These are phyloP conservation scores for Pichia sp. DNA, from an alignment of 1,139 yeast genomes.

Conservation along the genomic window DNA sequence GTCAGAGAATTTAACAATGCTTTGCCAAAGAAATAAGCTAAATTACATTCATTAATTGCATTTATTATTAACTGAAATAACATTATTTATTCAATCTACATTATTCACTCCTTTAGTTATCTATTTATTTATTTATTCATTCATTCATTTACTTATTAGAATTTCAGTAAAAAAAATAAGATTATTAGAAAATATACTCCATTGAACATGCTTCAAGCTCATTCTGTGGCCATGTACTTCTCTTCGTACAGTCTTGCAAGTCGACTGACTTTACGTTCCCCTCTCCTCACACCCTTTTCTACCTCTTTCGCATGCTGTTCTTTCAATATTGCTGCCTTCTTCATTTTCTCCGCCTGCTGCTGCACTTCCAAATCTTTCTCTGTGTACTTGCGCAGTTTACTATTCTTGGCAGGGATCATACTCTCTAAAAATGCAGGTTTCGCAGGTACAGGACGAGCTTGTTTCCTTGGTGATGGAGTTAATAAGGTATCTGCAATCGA, in stretches of 20 bases:
- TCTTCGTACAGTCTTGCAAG: slow-evolving; percentile 50
- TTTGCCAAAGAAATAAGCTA: slow-evolving; percentile 16
- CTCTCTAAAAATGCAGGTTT: slow-evolving; percentile 7
- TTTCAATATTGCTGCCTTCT: slow-evolving; percentile 10
- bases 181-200: not conserved
- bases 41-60: not conserved
- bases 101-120: not conserved
- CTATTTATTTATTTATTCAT: slow-evolving; percentile 2
- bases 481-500: slow-evolving; percentile 1
- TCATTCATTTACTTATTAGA: not conserved
- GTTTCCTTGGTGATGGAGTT: not conserved
- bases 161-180: not conserved
- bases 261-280: slow-evolving; percentile 48
- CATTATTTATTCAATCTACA: not conserved
- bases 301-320: slow-evolving; percentile 17
- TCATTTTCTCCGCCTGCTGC: slow-evolving; percentile 18
- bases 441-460: not conserved
- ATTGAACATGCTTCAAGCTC: not conserved
- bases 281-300: slow-evolving; percentile 17
- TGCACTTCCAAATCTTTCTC: slow-evolving; percentile 29
- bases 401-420: slow-evolving; percentile 11
- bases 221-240: slow-evolving; percentile 30
- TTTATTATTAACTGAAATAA: not conserved
- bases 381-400: slow-evolving; percentile 28
- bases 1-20: slow-evolving; percentile 69